These are phyloP conservation scores for Toxoplasma gondii DNA, from an alignment of 169 alveolate genomes.

Conservation along the genomic window DNA sequence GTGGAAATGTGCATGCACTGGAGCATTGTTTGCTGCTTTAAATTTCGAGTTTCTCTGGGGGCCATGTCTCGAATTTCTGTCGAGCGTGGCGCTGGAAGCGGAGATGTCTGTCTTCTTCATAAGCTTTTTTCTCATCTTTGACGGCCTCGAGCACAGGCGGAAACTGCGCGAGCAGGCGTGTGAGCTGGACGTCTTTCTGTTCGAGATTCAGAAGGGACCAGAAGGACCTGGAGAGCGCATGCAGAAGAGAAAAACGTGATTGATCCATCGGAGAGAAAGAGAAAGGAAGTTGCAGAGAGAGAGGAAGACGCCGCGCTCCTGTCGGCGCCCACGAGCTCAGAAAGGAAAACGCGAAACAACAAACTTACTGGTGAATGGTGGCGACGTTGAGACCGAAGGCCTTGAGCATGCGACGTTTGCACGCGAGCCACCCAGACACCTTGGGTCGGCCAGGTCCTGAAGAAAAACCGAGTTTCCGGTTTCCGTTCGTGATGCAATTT, in stretches of 20 bases:
- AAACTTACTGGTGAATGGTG: conserved; percentile 74
- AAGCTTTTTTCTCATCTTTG: neutral
- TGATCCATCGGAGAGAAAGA: neutral
- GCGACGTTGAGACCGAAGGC: conserved; percentile 83
- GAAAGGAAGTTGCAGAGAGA: neutral
- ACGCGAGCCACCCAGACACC: conserved; percentile 79
- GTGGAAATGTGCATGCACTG: no score
- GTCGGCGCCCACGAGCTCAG: neutral
- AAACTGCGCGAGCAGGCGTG: conserved; percentile 47
- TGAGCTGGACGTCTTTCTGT: conserved; percentile 82
- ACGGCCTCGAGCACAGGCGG: conserved; percentile 3
- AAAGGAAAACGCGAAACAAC: neutral
- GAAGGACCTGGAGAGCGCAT: conserved; percentile 53
- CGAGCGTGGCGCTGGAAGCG: conserved; percentile 77
- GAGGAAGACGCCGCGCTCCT: no score
- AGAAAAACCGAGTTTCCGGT: neutral
- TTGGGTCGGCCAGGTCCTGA: conserved; percentile 74
- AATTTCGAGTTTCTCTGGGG: conserved; percentile 83
- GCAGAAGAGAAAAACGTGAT: neutral
- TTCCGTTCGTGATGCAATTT: neutral
- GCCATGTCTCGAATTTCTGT: conserved; percentile 83
- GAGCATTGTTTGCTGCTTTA: conserved; percentile 33
- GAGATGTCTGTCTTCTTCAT: neutral
- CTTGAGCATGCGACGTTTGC: conserved; percentile 80
- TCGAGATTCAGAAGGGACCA: conserved; percentile 79